phyloP scores from a whole-genome alignment of 768 basidiomycete species.

The Boletus patriciae region DNA sequence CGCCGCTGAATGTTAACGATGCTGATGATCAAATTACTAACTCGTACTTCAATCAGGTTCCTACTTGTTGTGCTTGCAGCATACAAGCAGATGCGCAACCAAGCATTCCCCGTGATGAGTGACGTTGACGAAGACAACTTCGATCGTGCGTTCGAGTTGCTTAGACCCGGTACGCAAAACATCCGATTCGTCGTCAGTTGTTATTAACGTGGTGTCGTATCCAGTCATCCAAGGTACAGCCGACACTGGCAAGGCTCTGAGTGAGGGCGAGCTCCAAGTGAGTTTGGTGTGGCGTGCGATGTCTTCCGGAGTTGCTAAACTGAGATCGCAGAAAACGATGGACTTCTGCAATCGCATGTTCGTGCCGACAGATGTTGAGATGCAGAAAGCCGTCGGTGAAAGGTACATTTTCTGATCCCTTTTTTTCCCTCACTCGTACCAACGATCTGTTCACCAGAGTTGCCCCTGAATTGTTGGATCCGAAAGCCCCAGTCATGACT shows the following conservation, averaged over 20 bases:
- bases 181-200: background rate
- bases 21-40: no score
- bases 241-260: conserved; percentile 5
- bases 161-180: conserved; percentile 11
- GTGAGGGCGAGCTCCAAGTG: conserved; percentile 7
- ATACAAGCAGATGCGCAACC: conserved; percentile 17
- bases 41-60: conserved; percentile 1
- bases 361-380: conserved; percentile 4
- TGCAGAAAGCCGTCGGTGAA: background rate
- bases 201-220: background rate
- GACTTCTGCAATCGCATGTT: conserved; percentile 7
- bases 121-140: conserved; percentile 15
- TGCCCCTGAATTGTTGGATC: background rate
- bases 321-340: conserved; percentile 8
- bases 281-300: background rate
- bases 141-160: conserved; percentile 12
- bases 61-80: conserved; percentile 10
- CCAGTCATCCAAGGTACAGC: conserved; percentile 10
- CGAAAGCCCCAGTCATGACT: background rate
- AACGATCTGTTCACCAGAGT: background rate
- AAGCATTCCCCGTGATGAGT: conserved; percentile 7
- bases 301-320: background rate
- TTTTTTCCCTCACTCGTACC: background rate
- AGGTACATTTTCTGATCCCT: background rate
- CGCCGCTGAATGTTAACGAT: no score